Conservation (phyloP, 2,329 filamentous ascomycete species). For the Colletotrichum lindemuthianum region DNA sequence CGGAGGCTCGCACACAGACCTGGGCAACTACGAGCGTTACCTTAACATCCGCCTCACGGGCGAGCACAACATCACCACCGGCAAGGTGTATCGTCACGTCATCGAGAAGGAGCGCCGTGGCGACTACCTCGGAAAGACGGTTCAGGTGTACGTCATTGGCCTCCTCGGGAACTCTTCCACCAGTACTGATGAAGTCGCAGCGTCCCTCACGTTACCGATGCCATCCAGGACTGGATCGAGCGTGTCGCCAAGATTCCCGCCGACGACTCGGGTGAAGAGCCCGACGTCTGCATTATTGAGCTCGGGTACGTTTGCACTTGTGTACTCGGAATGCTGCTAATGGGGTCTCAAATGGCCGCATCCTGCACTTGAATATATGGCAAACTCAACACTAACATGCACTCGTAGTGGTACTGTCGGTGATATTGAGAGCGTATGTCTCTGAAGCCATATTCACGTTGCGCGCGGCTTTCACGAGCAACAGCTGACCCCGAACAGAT, state of each 20-base stretch:
- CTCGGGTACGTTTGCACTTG: constrained; percentile 57
- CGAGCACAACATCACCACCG: constrained; percentile 97
- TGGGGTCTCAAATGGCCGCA: no score
- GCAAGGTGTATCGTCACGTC: constrained; percentile 93
- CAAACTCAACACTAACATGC: neutral
- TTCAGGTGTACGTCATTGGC: constrained; percentile 70
- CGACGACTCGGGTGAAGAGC: constrained; percentile 82
- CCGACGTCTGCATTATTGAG: constrained; percentile 85
- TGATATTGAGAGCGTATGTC: constrained; percentile 76
- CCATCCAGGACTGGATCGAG: constrained; percentile 92
- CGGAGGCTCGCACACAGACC: constrained; percentile 46
- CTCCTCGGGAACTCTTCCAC: neutral
- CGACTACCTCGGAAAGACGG: constrained; percentile 88
- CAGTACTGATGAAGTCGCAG: constrained; percentile 9
- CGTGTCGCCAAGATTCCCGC: constrained; percentile 86
- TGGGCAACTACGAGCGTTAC: constrained; percentile 72
- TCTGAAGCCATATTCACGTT: neutral
- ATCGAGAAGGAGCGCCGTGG: constrained; percentile 75
- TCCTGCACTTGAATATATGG: neutral
- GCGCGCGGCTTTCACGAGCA: neutral
- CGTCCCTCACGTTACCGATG: constrained; percentile 91
- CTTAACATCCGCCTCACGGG: constrained; percentile 82
- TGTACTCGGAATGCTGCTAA: neutral
- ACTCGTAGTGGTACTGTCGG: constrained; percentile 53
- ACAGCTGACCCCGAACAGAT: constrained; percentile 48